Evolutionary conservation across 257 asterid species (phyloP), one percentile per base, ranked within the genome.

Genomic region (Apocynum venetum): DNA sequence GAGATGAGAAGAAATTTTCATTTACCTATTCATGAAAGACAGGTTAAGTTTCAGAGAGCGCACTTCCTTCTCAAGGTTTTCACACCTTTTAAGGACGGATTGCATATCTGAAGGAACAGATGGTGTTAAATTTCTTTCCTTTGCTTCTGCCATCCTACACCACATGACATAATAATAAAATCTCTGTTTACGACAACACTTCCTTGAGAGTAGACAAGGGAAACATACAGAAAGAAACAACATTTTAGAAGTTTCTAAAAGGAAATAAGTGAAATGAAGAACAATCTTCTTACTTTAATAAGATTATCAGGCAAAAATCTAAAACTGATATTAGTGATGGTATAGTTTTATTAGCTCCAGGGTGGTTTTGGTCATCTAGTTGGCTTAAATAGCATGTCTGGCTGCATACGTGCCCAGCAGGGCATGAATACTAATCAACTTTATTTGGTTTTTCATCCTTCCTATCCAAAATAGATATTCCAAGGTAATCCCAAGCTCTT

Each of bases 91-190:
- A 76, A 88, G 60, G 41, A 90, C 78, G 75, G 97, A 86, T 57
- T 88, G 95, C 91, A 87, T 89, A 67, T 91, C 96, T n/a, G 96
- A 88, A 59, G 97, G 92, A 80, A 93, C 79, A 52, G 88, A 80
- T 0, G 97, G 96, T 4, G 89, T 86, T 61, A 86, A 84, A 69
- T 91, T 91, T 81, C 88, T 91, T 86, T 89, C 98, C 85, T 91
- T 93, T 20, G 97, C 98, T 92, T 90, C 97, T 20, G 97, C 97
- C 97, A 91, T 93, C 84, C 97, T 91, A 79, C 82, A 86, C 72
- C 53, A 78, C 7, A 80, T 44, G 47, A 71, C 11, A 38, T 31
- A 65, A 35, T 60, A 71, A 48, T 66, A 44, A 49, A 76, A 48
- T 69, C 57, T 63, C 17, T 71, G 25, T n/a, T 15, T 38, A 15